Evolutionary conservation across 2,329 filamentous ascomycete genomes (phyloP).

Genomic region (Drechslera avenae): DNA sequence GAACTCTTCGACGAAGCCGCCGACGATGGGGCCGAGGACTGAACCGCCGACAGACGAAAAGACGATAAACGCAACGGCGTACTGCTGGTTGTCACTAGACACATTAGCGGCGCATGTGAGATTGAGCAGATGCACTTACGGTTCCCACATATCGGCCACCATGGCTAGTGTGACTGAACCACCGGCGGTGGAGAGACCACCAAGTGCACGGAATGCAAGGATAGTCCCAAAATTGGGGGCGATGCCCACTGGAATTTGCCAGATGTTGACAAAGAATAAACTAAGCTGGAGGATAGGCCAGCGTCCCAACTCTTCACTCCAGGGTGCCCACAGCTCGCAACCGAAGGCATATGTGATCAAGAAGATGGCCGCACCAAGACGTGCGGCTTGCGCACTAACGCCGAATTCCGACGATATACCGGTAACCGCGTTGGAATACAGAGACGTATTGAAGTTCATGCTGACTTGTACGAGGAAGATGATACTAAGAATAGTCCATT

Average conservation of each 20-base stretch:
- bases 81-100: constrained; percentile 61
- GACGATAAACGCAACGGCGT: constrained; percentile 69
- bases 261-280: constrained; percentile 77
- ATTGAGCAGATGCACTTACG: constrained; percentile 31
- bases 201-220: constrained; percentile 62
- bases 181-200: constrained; percentile 60
- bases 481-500: constrained; percentile 59
- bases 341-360: constrained; percentile 81
- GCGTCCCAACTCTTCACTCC: constrained; percentile 82
- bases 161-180: constrained; percentile 69
- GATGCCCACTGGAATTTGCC: constrained; percentile 67
- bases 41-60: constrained; percentile 81
- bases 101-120: background rate
- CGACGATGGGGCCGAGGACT: constrained; percentile 76
- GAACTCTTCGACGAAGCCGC: constrained; percentile 73
- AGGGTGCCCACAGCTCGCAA: constrained; percentile 86
- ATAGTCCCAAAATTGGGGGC: constrained; percentile 74
- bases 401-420: constrained; percentile 66
- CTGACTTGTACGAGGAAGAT: constrained; percentile 61
- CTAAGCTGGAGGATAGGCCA: constrained; percentile 76
- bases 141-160: constrained; percentile 63
- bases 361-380: constrained; percentile 78
- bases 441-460: constrained; percentile 64
- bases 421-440: constrained; percentile 59
- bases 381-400: constrained; percentile 70